Evolutionary conservation across 768 basidiomycete genomes (phyloP).

Genomic region (Rhodotorula toruloides): DNA sequence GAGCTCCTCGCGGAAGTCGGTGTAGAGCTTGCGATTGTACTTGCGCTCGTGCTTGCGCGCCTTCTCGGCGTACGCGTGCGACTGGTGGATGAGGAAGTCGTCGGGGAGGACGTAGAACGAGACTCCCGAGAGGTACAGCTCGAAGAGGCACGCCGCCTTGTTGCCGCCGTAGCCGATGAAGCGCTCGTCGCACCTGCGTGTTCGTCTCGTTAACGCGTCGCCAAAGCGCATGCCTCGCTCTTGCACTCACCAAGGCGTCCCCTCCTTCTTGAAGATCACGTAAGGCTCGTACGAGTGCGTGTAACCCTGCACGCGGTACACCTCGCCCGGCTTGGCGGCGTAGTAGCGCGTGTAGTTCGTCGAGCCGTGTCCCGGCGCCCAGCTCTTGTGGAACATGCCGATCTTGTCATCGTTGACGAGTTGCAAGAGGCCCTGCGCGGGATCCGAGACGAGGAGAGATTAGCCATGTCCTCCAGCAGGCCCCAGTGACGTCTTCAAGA

Average conservation of each 20-base stretch:
- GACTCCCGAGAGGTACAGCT: constrained; percentile 81
- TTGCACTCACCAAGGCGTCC: constrained; percentile 66
- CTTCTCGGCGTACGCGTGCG: constrained; percentile 71
- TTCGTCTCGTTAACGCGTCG: too few relatives aligned
- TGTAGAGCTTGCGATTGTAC: constrained; percentile 69
- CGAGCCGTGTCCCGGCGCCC: constrained; percentile 73
- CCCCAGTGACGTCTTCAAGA: not conserved
- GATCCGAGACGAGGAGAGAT: not conserved
- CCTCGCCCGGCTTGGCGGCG: constrained; percentile 56
- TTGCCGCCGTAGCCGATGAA: constrained; percentile 89
- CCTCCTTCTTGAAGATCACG: constrained; percentile 70
- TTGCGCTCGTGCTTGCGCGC: constrained; percentile 68
- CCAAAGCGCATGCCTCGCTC: too few relatives aligned
- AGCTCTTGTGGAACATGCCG: constrained; percentile 70
- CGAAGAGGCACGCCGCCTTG: constrained; percentile 86
- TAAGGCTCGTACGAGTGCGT: constrained; percentile 86
- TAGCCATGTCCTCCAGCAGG: not conserved
- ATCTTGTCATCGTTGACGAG: constrained; percentile 59
- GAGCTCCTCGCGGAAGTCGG: constrained; percentile 70
- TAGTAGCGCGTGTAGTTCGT: constrained; percentile 71
- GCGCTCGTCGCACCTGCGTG: constrained; percentile 74
- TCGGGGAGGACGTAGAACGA: constrained; percentile 77
- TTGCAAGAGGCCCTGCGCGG: constrained; percentile 52
- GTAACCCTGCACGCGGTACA: constrained; percentile 68
- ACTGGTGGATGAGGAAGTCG: constrained; percentile 85